phyloP scores from a whole-genome alignment of 805 yeast species.

The Nadsonia fulvescens region DNA sequence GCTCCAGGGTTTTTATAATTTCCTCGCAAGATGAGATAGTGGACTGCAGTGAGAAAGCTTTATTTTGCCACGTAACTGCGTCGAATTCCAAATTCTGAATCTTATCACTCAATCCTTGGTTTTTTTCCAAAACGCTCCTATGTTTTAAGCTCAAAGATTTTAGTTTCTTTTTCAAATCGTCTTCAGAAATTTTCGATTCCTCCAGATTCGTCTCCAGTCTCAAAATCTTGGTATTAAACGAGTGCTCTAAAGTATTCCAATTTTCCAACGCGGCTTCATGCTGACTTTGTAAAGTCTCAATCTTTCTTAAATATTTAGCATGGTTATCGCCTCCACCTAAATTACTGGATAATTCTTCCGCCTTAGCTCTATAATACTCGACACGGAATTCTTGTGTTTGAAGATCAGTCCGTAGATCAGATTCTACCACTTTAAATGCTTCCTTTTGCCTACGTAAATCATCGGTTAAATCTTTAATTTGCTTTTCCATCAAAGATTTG shows the following conservation, averaged over 20 bases:
- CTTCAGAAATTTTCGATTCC: slow-evolving; percentile 9
- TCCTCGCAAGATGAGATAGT: no score
- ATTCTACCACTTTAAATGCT: slow-evolving; percentile 9
- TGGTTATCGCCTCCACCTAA: slow-evolving; percentile 15
- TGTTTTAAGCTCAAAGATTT: slow-evolving; percentile 7
- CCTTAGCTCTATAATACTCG: slow-evolving; percentile 46
- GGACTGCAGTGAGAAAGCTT: no score
- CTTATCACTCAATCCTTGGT: slow-evolving; percentile 8
- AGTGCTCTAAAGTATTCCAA: slow-evolving; percentile 67
- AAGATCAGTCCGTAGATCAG: slow-evolving; percentile 13
- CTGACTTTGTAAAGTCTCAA: slow-evolving; percentile 46
- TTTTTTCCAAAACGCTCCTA: slow-evolving; percentile 7
- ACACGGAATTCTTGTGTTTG: slow-evolving; percentile 46
- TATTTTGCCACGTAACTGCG: slow-evolving; percentile 2
- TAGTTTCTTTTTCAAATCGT: slow-evolving; percentile 7
- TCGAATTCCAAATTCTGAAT: slow-evolving; percentile 6
- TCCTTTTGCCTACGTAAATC: slow-evolving; percentile 6
- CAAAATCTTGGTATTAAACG: slow-evolving; percentile 32
- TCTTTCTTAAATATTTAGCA: slow-evolving; percentile 23
- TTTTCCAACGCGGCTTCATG: slow-evolving; percentile 60
- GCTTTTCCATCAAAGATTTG: slow-evolving; percentile 14
- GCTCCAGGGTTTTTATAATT: slow-evolving; percentile 2
- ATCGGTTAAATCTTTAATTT: slow-evolving; percentile 17
- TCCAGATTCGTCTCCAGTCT: slow-evolving; percentile 11
- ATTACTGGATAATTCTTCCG: slow-evolving; percentile 28